phyloP scores from a whole-genome alignment of 805 yeast species.

The Schwanniomyces pseudopolymorphus region DNA sequence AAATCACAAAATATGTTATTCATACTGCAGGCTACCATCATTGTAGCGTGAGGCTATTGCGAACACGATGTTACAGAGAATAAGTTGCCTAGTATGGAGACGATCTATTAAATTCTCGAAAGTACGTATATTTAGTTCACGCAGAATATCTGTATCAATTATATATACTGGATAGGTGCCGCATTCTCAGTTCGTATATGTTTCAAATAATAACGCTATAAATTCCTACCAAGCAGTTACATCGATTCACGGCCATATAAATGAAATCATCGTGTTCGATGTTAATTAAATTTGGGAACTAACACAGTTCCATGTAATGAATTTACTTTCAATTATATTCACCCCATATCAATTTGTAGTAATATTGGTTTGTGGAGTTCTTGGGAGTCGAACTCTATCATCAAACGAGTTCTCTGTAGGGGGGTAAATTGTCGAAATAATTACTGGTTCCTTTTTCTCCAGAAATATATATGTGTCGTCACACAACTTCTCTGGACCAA shows the following conservation, averaged over 20 bases:
- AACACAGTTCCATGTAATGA: too few species aligned
- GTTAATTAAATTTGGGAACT: too few species aligned
- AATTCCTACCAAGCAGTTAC: too few species aligned
- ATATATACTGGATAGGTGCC: not conserved
- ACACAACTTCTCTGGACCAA: not conserved
- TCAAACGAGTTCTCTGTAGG: not conserved
- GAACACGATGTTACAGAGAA: not conserved
- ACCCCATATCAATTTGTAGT: not conserved
- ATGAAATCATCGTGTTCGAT: too few species aligned
- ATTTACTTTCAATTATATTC: too few species aligned
- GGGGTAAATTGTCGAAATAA: not conserved
- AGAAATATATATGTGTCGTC: not conserved
- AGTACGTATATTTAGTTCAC: not conserved
- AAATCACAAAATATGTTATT: too few species aligned
- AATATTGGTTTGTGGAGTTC: not conserved
- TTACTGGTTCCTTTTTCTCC: not conserved
- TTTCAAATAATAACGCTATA: too few species aligned
- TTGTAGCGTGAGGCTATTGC: not conserved
- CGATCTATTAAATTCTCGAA: not conserved
- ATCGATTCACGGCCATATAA: too few species aligned
- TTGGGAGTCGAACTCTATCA: not conserved
- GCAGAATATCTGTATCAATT: not conserved
- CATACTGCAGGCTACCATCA: not conserved
- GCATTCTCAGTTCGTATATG: not conserved
- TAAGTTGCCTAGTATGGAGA: not conserved